These are phyloP conservation scores for Raddia guianensis DNA, from an alignment of 176 grass and related monocot genomes.

Conservation along the genomic window DNA sequence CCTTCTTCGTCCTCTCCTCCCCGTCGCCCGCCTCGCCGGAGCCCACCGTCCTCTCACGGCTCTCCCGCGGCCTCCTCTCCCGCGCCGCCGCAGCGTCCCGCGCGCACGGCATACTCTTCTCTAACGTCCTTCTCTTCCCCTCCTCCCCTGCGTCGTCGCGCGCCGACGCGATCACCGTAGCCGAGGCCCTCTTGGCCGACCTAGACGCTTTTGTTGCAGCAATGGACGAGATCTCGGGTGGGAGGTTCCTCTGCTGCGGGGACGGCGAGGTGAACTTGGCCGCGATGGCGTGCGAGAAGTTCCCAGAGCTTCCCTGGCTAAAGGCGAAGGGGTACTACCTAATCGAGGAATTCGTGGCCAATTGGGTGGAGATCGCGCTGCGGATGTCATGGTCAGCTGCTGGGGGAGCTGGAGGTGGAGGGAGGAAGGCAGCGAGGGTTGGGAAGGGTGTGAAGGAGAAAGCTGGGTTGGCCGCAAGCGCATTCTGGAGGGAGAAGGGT, in stretches of 20 bases:
- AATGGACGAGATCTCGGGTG: conserved; percentile 85
- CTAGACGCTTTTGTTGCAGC: conserved; percentile 68
- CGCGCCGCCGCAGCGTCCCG: conserved; percentile 55
- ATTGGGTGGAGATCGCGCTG: conserved; percentile 83
- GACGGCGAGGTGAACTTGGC: conserved; percentile 45
- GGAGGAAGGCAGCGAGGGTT: conserved; percentile 60
- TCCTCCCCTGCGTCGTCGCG: conserved; percentile 41
- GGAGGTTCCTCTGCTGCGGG: conserved; percentile 64
- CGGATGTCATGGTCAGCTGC: conserved; percentile 65
- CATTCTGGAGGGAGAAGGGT: conserved; percentile 94
- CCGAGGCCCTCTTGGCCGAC: conserved; percentile 65
- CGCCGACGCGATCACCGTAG: conserved; percentile 64
- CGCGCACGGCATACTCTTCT: conserved; percentile 44
- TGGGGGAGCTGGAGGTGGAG: conserved; percentile 41
- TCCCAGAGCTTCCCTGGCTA: conserved; percentile 82
- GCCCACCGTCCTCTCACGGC: conserved; percentile 73
- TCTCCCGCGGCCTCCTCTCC: conserved; percentile 76
- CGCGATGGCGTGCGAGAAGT: conserved; percentile 45
- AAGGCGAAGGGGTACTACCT: conserved; percentile 85
- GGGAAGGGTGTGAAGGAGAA: conserved; percentile 78
- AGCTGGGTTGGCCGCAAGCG: conserved; percentile 64
- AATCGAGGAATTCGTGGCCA: conserved; percentile 74
- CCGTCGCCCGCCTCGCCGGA: conserved; percentile 30
- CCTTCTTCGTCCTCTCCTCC: conserved; percentile 81
- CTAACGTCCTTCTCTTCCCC: conserved; percentile 58